Evolutionary conservation across 768 basidiomycete genomes (phyloP), one percentile per base, ranked within the genome.

Genomic region (Lyophyllum shimeji): DNA sequence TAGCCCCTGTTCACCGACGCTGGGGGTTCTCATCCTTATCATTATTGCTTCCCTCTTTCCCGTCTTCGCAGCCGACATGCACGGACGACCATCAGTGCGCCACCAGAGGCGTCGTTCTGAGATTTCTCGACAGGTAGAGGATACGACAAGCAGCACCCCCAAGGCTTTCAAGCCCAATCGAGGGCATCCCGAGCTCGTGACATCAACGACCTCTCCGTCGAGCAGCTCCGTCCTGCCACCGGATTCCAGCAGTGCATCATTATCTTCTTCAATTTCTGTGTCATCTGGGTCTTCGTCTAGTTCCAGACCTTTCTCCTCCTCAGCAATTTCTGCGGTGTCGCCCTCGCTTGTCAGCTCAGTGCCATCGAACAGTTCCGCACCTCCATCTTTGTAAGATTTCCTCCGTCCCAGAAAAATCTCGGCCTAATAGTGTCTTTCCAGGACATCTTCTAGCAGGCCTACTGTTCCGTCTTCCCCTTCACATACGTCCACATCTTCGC

Each of bases 101-200:
- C 42, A 33, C 40, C 57, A 52, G 24, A 40, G 46, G 46, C 60
- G 57, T 51, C 60, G 45, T 52, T 43, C 27, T 29, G 45, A 50
- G n/a, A 29, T 49, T 7, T 52, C 61, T 37, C 53, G 54, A 11
- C 59, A 58, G 46, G 44, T 20, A 7, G 37, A 31, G 23, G 29
- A 6, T 21, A 46, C 31, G 15, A 20, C 37, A 15, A 45, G 13
- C 13, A 47, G 9, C 8, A 15, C 46, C 11, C 20, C 8, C 18
- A 33, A 24, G 40, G 21, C 17, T 42, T 33, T 40, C 31, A 42
- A 29, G 9, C 42, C 24, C 40, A 29, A 1, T 42, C 27, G 3
- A 11, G 2, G 25, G 33, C 39, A 34, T 48, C 6, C 23, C 27
- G 17, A 45, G 9, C 9, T 21, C 7, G 27, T 11, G 13, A 25